Percentiles rank a stretch among this genome's conserved stretches.
Evolutionary conservation across 805 yeast species (phyloP).

Genomic region (Huiozyma naganishii): DNA sequence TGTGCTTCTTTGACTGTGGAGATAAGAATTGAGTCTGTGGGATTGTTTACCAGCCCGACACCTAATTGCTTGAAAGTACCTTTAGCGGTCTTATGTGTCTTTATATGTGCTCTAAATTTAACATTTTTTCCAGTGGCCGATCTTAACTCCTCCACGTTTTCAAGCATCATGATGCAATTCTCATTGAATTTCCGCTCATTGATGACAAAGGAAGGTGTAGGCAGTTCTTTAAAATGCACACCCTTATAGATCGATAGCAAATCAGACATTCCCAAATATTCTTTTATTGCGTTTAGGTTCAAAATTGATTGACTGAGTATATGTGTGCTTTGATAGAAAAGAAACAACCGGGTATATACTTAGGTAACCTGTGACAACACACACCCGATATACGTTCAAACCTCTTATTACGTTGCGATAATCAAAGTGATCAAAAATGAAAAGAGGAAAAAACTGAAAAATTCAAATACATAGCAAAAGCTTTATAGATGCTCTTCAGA

Average conservation of each 20-base stretch:
- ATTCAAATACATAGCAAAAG: not conserved
- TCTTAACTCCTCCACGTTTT: conserved; percentile 30
- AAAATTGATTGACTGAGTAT: not conserved
- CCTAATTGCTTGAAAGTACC: conserved; percentile 49
- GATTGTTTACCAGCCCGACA: conserved; percentile 26
- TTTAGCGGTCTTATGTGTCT: conserved; percentile 61
- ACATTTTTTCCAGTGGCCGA: conserved; percentile 16
- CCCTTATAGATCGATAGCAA: conserved; percentile 26
- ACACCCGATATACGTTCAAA: too few species aligned
- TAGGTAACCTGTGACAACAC: too few species aligned
- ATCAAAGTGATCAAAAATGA: too few species aligned
- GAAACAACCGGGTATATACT: too few species aligned
- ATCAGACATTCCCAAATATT: conserved; percentile 5
- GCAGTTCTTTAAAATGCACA: conserved; percentile 27
- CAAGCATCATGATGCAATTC: conserved; percentile 43
- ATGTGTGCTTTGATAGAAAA: too few species aligned
- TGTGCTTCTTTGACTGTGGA: conserved; percentile 63
- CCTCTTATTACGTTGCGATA: too few species aligned
- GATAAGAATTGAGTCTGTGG: conserved; percentile 45
- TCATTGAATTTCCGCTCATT: conserved; percentile 27
- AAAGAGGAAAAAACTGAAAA: too few species aligned
- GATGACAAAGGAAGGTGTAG: conserved; percentile 40
- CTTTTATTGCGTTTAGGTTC: not conserved
- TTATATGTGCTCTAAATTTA: conserved; percentile 59
- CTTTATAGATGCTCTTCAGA: not conserved